Conservation (phyloP, 2,329 filamentous ascomycete species). For the Colletotrichum camelliae region DNA sequence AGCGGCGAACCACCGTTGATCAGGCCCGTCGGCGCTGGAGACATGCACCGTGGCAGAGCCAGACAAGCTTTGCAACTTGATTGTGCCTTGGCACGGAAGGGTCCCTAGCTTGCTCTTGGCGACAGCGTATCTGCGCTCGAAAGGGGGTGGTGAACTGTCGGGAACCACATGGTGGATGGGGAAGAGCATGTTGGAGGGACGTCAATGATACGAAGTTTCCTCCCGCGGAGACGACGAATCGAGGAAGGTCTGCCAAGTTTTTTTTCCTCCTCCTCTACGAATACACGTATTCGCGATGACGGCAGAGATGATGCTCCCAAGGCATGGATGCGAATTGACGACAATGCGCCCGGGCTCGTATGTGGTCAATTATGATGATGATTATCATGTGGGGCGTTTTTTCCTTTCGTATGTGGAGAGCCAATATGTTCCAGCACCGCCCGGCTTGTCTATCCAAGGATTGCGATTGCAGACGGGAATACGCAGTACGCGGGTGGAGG, state of each 20-base stretch:
- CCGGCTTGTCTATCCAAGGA: background rate
- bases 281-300: slow-evolving; percentile 4
- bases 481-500: background rate
- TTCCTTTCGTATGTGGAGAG: background rate
- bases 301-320: background rate
- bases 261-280: background rate
- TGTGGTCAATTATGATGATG: background rate
- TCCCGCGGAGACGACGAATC: background rate
- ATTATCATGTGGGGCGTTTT: background rate
- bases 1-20: background rate
- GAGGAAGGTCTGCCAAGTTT: background rate
- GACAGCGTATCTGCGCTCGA: background rate
- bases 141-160: background rate
- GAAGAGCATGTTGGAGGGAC: background rate
- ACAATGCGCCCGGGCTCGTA: background rate
- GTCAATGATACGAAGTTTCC: background rate
- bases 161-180: background rate
- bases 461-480: background rate
- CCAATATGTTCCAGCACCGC: slow-evolving; percentile 1
- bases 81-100: slow-evolving; percentile 11
- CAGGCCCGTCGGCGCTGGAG: background rate
- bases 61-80: slow-evolving; percentile 19
- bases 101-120: slow-evolving; percentile 9
- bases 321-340: background rate
- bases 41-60: background rate